Conservation (phyloP, 768 basidiomycete species). For the Lactarius pseudohatsudake region DNA sequence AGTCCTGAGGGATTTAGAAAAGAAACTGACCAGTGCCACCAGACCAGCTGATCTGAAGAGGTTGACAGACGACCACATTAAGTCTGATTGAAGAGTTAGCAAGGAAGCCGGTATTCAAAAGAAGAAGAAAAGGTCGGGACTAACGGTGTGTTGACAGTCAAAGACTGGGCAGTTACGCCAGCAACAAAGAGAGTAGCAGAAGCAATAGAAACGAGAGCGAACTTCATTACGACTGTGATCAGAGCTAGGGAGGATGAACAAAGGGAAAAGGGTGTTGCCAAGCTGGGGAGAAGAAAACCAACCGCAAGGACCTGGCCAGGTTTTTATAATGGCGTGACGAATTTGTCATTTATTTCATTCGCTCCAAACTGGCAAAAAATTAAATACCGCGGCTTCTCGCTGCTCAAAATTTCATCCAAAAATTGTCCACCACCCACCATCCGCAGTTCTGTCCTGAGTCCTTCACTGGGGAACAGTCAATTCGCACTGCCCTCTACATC, state of each 20-base stretch:
- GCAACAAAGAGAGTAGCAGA: constrained; percentile 43
- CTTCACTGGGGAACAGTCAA: not conserved
- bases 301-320: constrained; percentile 22
- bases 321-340: constrained; percentile 21
- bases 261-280: constrained; percentile 33
- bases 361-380: not conserved
- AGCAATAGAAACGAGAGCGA: constrained; percentile 39
- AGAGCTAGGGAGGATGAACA: constrained; percentile 30
- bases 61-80: constrained; percentile 56
- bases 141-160: constrained; percentile 72
- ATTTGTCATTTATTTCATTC: constrained; percentile 10
- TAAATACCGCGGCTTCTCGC: not conserved
- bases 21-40: constrained; percentile 47
- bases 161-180: constrained; percentile 45
- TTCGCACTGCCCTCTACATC: not conserved
- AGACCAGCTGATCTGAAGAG: constrained; percentile 52
- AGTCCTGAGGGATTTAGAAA: not conserved
- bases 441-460: not conserved
- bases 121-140: constrained; percentile 33
- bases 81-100: constrained; percentile 36
- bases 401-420: not conserved
- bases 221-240: constrained; percentile 47
- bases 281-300: constrained; percentile 34
- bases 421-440: not conserved
- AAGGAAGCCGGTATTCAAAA: constrained; percentile 13